These are phyloP conservation scores for Penicillium herquei DNA, from an alignment of 495 filamentous ascomycete species.

Conservation along the genomic window DNA sequence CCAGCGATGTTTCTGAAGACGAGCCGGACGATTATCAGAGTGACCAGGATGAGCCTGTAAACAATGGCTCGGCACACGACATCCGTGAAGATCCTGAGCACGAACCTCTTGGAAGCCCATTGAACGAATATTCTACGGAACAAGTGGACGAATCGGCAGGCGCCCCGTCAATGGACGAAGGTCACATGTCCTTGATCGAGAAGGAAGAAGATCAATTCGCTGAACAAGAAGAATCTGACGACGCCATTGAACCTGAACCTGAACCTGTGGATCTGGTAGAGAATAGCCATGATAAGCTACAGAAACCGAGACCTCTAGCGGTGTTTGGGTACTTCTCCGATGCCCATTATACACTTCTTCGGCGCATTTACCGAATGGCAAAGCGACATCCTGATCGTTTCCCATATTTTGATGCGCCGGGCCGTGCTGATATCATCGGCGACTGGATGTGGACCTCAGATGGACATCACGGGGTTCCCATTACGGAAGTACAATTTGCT, in stretches of 20 bases:
- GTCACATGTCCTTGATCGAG: background rate
- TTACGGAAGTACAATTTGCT: constrained; percentile 46
- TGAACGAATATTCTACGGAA: constrained; percentile 12
- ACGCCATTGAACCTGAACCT: constrained; percentile 6
- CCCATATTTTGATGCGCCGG: constrained; percentile 35
- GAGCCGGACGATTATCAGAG: constrained; percentile 19
- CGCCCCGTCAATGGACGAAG: constrained; percentile 1
- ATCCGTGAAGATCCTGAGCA: constrained; percentile 14
- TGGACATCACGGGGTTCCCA: constrained; percentile 41
- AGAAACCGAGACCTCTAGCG: constrained; percentile 24
- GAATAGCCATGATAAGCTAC: constrained; percentile 11
- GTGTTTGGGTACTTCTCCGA: constrained; percentile 47
- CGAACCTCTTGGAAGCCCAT: constrained; percentile 9
- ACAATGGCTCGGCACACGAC: constrained; percentile 11
- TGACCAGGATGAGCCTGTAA: constrained; percentile 17
- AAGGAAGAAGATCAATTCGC: constrained; percentile 1
- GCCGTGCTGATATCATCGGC: constrained; percentile 42
- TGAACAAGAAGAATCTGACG: constrained; percentile 9
- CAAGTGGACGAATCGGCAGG: constrained; percentile 9
- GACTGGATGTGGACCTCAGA: constrained; percentile 50
- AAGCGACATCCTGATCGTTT: constrained; percentile 40
- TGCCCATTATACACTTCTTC: constrained; percentile 41
- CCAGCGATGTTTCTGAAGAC: constrained; percentile 18
- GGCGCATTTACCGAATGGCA: constrained; percentile 41
- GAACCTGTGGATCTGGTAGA: constrained; percentile 7